These are phyloP conservation scores for Poronia punctata DNA, from an alignment of 495 filamentous ascomycete genomes.

Conservation along the genomic window DNA sequence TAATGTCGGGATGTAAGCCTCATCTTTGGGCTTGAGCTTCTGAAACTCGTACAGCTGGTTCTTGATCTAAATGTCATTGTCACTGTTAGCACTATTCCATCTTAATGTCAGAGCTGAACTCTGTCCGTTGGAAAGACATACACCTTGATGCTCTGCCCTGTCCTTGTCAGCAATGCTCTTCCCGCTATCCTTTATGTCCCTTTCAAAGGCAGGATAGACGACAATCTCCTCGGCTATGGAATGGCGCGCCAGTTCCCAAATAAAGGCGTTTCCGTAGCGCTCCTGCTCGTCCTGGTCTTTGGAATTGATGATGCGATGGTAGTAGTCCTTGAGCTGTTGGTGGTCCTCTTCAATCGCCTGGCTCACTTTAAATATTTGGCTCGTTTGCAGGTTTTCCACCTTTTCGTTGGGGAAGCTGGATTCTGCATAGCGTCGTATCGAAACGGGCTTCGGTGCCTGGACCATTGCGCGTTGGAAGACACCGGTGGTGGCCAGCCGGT, in stretches of 20 bases:
- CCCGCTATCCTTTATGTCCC: conserved; percentile 46
- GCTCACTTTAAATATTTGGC: conserved; percentile 19
- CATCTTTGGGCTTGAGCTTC: conserved; percentile 37
- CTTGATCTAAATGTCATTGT: conserved; percentile 45
- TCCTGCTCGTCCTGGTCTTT: conserved; percentile 40
- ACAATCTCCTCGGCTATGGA: conserved; percentile 62
- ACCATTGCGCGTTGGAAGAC: background rate
- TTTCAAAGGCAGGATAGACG: conserved; percentile 60
- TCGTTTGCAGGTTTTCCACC: conserved; percentile 18
- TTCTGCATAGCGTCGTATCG: conserved; percentile 9
- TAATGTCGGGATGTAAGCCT: conserved; percentile 46
- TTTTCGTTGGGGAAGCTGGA: conserved; percentile 14
- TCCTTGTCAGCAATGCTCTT: conserved; percentile 50
- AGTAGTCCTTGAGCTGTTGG: conserved; percentile 51
- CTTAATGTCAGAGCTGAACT: no score
- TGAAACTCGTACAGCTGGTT: conserved; percentile 56
- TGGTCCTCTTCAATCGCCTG: conserved; percentile 58
- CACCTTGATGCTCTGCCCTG: conserved; percentile 50
- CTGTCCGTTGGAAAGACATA: no score
- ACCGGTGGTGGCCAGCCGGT: background rate
- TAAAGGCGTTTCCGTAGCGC: conserved; percentile 58
- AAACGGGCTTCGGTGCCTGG: background rate
- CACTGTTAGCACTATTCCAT: no score
- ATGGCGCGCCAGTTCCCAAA: conserved; percentile 65
- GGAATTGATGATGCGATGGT: conserved; percentile 48